Percentiles rank a stretch among this genome's conserved stretches.
Evolutionary conservation across 2,329 filamentous ascomycete species (phyloP).

Genomic region (Drechslerella stenobrocha): DNA sequence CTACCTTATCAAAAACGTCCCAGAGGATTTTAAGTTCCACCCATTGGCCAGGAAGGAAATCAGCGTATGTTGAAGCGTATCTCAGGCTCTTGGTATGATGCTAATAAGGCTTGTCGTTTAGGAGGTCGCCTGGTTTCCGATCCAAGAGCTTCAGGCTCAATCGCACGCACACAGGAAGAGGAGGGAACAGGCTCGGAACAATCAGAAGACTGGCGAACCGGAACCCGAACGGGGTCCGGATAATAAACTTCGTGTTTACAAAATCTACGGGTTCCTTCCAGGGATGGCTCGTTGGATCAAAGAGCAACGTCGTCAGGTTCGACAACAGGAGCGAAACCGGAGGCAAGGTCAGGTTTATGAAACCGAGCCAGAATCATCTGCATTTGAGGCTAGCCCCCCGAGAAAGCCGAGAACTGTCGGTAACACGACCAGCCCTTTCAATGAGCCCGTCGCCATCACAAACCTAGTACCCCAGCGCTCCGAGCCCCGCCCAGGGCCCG

Average conservation of each 20-base stretch:
- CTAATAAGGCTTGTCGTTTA: constrained; percentile 8
- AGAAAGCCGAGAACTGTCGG: constrained; percentile 31
- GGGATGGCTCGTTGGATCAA: constrained; percentile 85
- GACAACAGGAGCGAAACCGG: constrained; percentile 36
- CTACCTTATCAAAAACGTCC: constrained; percentile 87
- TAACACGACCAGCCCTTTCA: constrained; percentile 9
- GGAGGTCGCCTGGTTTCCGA: constrained; percentile 45
- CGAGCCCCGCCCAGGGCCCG: not conserved
- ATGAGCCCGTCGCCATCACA: not conserved
- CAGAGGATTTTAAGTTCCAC: constrained; percentile 83
- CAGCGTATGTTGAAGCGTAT: constrained; percentile 60
- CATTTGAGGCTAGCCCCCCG: constrained; percentile 38
- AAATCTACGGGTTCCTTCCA: constrained; percentile 90
- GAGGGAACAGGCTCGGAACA: constrained; percentile 67
- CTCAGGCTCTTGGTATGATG: constrained; percentile 6
- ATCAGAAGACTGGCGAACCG: constrained; percentile 64
- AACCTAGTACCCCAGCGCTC: not conserved
- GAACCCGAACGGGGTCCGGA: constrained; percentile 61
- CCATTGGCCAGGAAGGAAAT: constrained; percentile 95
- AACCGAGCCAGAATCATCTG: constrained; percentile 49
- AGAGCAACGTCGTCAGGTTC: constrained; percentile 30
- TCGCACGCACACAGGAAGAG: constrained; percentile 16
- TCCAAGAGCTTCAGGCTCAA: constrained; percentile 37
- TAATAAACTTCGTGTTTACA: constrained; percentile 89
- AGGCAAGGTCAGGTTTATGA: constrained; percentile 47